These are phyloP conservation scores for Mycogone perniciosa DNA, from an alignment of 2,329 filamentous ascomycete species.

Conservation along the genomic window DNA sequence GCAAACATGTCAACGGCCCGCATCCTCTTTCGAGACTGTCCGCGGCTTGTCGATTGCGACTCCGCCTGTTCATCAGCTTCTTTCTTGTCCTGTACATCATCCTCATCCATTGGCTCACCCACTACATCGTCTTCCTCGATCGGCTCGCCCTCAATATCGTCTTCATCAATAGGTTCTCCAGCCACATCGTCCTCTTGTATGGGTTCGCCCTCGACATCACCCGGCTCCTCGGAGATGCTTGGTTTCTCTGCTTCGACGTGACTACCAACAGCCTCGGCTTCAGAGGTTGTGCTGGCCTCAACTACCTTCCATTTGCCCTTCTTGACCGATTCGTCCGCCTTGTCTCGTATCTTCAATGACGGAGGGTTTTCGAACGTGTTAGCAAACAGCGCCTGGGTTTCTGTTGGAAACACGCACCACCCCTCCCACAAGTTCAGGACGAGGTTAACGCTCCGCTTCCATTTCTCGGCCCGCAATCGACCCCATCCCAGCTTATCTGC, in stretches of 20 bases:
- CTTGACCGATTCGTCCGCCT: slow-evolving; percentile 16
- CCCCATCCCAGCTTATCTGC: slow-evolving; percentile 72
- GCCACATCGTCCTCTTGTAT: slow-evolving; percentile 37
- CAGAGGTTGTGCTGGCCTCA: slow-evolving; percentile 27
- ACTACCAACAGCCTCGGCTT: slow-evolving; percentile 7
- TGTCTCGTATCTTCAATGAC: slow-evolving; percentile 26
- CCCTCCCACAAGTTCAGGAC: slow-evolving; percentile 66
- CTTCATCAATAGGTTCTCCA: slow-evolving; percentile 38
- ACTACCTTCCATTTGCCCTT: slow-evolving; percentile 46
- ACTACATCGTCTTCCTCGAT: slow-evolving; percentile 29
- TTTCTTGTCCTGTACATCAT: slow-evolving; percentile 28
- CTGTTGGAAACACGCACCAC: slow-evolving; percentile 67
- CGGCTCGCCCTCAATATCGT: slow-evolving; percentile 43
- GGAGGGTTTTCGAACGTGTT: slow-evolving; percentile 67
- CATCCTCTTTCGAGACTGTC: slow-evolving; percentile 53
- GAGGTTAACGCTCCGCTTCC: slow-evolving; percentile 67
- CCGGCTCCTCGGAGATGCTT: slow-evolving; percentile 38
- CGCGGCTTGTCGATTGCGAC: slow-evolving; percentile 13
- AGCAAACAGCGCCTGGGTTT: slow-evolving; percentile 65
- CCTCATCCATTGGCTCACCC: slow-evolving; percentile 36
- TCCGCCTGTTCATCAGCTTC: slow-evolving; percentile 11
- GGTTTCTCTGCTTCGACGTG: slow-evolving; percentile 30
- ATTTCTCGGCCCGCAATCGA: slow-evolving; percentile 73
- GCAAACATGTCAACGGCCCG: slow-evolving; percentile 85
- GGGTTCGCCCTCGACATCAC: slow-evolving; percentile 42